A percentile compares a stretch with the other conserved stretches of the same genome.
phyloP scores from a whole-genome alignment of 2,329 filamentous ascomycete species.

The Colletotrichum euphorbiae region DNA sequence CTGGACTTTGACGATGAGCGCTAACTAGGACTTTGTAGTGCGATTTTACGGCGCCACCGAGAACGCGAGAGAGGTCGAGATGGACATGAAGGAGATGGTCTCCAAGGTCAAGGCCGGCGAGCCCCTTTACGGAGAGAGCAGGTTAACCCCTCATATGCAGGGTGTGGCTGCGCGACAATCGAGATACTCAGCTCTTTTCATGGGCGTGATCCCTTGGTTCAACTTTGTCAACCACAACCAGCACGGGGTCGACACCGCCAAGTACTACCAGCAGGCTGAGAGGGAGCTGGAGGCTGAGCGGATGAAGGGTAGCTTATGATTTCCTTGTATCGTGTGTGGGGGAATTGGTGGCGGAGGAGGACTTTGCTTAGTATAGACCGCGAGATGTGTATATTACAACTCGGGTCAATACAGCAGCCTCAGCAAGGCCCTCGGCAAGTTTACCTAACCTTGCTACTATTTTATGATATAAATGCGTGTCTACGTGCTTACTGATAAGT shows the following conservation, averaged over 20 bases:
- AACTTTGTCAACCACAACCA: constrained; percentile 97
- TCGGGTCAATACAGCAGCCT: too few species aligned
- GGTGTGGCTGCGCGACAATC: constrained; percentile 93
- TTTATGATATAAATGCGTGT: too few species aligned
- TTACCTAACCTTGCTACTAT: too few species aligned
- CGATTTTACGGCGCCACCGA: constrained; percentile 96
- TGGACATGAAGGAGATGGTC: constrained; percentile 99
- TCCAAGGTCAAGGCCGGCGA: constrained; percentile 93
- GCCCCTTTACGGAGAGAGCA: constrained; percentile 86
- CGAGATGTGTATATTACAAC: too few species aligned
- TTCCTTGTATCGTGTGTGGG: background rate
- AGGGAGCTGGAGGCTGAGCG: constrained; percentile 87
- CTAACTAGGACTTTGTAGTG: constrained; percentile 62
- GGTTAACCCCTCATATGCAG: constrained; percentile 88
- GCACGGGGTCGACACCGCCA: constrained; percentile 97
- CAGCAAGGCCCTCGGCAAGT: too few species aligned
- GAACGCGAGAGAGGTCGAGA: constrained; percentile 89
- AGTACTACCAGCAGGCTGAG: constrained; percentile 98
- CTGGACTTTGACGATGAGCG: background rate
- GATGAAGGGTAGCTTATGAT: background rate
- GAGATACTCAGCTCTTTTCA: constrained; percentile 86
- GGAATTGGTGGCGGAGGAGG: too few species aligned
- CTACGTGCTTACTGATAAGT: too few species aligned
- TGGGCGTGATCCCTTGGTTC: constrained; percentile 92
- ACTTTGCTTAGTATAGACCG: too few species aligned